Conservation (phyloP, 2,329 filamentous ascomycete genomes). For the Xylariales sp. region DNA sequence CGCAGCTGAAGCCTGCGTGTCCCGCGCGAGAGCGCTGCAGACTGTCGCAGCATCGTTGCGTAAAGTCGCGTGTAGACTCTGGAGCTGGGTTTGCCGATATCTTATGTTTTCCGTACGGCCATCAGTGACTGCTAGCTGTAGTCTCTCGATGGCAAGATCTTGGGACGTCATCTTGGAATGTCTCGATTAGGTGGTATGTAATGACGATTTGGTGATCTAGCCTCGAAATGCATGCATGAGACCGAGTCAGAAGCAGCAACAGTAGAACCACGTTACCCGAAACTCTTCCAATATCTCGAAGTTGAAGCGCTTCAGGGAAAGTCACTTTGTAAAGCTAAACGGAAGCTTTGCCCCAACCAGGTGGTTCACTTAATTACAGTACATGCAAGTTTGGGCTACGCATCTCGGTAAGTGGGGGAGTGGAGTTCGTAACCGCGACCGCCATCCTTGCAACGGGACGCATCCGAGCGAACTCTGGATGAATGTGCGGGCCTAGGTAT, state of each 20-base stretch:
- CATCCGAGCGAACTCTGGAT: constrained; percentile 1
- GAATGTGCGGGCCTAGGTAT: not conserved
- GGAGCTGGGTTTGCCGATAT: constrained; percentile 34
- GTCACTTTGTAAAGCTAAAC: not conserved
- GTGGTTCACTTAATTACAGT: no score
- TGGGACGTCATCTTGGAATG: constrained; percentile 9
- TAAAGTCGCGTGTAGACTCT: constrained; percentile 29
- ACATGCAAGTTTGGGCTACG: constrained; percentile 3
- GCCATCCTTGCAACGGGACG: constrained; percentile 4
- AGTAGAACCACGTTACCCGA: not conserved
- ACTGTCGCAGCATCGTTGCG: constrained; percentile 23
- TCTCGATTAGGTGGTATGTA: not conserved
- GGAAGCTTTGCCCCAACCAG: no score
- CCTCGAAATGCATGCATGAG: no score
- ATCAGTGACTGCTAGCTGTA: constrained; percentile 31
- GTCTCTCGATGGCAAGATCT: constrained; percentile 20
- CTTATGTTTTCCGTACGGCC: constrained; percentile 32
- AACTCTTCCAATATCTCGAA: not conserved
- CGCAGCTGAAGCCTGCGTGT: constrained; percentile 22
- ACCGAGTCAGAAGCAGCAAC: not conserved
- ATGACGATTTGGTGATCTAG: no score
- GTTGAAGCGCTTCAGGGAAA: not conserved
- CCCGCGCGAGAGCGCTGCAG: constrained; percentile 25
- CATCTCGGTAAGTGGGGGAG: constrained; percentile 8
- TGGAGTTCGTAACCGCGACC: no score